Conservation (phyloP, 371 early-diverging fungal genomes). For the Lichtheimia hyalospora region DNA sequence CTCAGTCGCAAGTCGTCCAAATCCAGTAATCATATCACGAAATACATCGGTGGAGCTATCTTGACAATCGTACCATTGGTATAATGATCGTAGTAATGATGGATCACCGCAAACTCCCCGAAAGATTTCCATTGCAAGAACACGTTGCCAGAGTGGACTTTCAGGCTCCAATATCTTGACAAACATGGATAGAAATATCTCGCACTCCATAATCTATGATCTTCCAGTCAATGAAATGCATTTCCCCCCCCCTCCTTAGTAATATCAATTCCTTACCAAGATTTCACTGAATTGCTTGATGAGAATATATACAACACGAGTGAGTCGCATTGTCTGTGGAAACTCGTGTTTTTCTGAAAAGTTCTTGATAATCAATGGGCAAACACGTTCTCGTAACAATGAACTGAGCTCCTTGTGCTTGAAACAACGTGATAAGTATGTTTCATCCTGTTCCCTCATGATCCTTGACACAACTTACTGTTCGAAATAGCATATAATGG, state of each 20-base stretch:
- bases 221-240: not conserved
- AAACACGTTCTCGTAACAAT: constrained; percentile 78
- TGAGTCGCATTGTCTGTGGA: constrained; percentile 79
- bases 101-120: constrained; percentile 67
- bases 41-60: constrained; percentile 75
- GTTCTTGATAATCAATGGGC: constrained; percentile 85
- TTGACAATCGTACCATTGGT: constrained; percentile 72
- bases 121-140: constrained; percentile 86
- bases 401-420: constrained; percentile 72
- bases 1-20: constrained; percentile 80
- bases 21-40: constrained; percentile 76
- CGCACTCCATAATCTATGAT: constrained; percentile 82
- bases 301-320: constrained; percentile 79
- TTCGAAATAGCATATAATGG: constrained; percentile 73
- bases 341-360: constrained; percentile 91
- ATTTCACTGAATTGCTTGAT: constrained; percentile 77
- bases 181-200: constrained; percentile 90
- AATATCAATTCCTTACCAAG: constrained; percentile 61
- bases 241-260: too few relatives aligned
- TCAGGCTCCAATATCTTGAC: constrained; percentile 81
- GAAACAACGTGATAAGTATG: not conserved
- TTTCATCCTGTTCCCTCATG: not conserved
- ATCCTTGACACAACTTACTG: constrained; percentile 43
- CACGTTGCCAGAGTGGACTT: constrained; percentile 84
- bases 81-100: constrained; percentile 65